Evolutionary conservation across 2,329 filamentous ascomycete genomes (phyloP), one percentile per base, ranked within the genome.

Genomic region (Lasiodiplodia hormozganensis): DNA sequence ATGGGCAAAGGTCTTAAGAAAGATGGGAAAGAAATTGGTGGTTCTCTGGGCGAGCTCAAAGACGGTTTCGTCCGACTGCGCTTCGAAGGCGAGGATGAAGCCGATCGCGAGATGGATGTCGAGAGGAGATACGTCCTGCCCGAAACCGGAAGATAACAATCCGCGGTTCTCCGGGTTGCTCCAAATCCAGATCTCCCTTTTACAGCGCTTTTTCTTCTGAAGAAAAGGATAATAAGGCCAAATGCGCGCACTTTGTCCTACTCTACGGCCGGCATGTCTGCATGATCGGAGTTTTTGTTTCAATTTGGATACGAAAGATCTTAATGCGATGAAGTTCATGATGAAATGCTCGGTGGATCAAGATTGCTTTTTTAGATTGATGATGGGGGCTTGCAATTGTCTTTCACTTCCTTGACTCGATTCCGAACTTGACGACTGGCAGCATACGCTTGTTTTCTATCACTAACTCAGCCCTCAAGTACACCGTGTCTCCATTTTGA

Each of bases 101-200:
- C 76, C 43, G 78, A 81, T 72, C 74, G 77, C 34, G 80, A 81
- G 70, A 81, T 80, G 75, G 82, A 82, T 74, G 84, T 85, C 43
- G 84, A 85, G 75, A 78, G 84, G 71, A 76, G 83, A 70, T 85
- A 84, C 74, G 84, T 85, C 23, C 76, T 85, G 70, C 77, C 77
- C 58, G 79, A 80, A 66, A 77, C 72, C 7, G 65, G 65, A 23
- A 60, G 65, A 56, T 68, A 68, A 36, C 51, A 28, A 23, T 40
- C 18, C 25, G 14, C 23, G 40, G 28, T 11, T 4, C 6, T 18
- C 40, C 18, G 16, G 16, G 12, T 49, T 49, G 38, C 40, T 28
- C 21, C 34, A 10, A 47, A 43, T 25, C 14, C 21, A 60, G 11
- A 43, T 28, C 3, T 34, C 40, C 38, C 18, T 36, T n/a, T 51